Percentiles rank a stretch among this genome's conserved stretches.
phyloP scores from a whole-genome alignment of 2,329 filamentous ascomycete species.

The Xylaria hypoxylon region DNA sequence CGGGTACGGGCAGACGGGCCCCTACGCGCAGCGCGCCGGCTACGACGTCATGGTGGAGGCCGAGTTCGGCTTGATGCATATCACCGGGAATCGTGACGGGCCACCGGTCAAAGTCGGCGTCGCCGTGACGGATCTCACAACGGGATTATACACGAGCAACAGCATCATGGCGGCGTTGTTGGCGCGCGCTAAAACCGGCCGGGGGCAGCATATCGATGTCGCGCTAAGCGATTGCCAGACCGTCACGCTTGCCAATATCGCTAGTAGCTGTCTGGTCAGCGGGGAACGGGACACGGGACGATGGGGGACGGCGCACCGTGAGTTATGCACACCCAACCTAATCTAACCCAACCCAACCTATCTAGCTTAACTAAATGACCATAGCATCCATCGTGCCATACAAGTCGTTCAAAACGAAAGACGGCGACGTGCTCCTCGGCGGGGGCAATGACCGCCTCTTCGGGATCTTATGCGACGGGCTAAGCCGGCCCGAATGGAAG shows the following conservation, averaged over 20 bases:
- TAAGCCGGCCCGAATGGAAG: slow-evolving; percentile 70
- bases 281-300: slow-evolving; percentile 87
- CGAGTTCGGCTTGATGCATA: slow-evolving; percentile 98
- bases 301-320: slow-evolving; percentile 97
- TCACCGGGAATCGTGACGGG: slow-evolving; percentile 88
- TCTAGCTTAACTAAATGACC: neutral
- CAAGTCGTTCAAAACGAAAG: slow-evolving; percentile 80
- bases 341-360: neutral
- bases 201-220: slow-evolving; percentile 92
- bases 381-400: slow-evolving; percentile 98
- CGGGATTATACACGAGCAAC: slow-evolving; percentile 94
- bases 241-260: slow-evolving; percentile 93
- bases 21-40: slow-evolving; percentile 85
- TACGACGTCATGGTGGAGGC: slow-evolving; percentile 99
- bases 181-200: slow-evolving; percentile 77
- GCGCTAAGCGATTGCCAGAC: slow-evolving; percentile 94
- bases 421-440: slow-evolving; percentile 77
- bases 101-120: slow-evolving; percentile 97
- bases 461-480: slow-evolving; percentile 69
- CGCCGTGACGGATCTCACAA: slow-evolving; percentile 95
- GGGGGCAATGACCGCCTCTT: slow-evolving; percentile 80
- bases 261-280: slow-evolving; percentile 89
- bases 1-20: slow-evolving; percentile 95
- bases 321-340: slow-evolving; percentile 43
- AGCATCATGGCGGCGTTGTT: slow-evolving; percentile 94